Evolutionary conservation across 2,329 filamentous ascomycete genomes (phyloP).

Genomic region (Xenosphaeropsis pyriputrescens): DNA sequence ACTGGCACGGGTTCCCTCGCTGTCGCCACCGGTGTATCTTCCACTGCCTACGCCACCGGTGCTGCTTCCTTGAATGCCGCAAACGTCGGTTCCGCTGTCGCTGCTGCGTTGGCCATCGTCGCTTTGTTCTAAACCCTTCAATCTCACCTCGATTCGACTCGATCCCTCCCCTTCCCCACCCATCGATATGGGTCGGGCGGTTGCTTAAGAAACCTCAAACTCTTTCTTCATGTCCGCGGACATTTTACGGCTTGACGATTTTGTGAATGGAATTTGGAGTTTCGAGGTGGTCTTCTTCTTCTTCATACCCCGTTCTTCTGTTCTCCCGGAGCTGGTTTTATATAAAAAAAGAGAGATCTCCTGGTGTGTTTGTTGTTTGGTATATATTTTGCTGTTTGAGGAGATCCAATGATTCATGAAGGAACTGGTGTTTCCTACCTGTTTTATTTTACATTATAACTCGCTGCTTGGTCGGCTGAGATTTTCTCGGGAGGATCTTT

Average conservation of each 20-base stretch:
- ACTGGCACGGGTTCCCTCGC: conserved; percentile 7
- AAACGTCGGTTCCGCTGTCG: conserved; percentile 30
- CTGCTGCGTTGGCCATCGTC: conserved; percentile 32
- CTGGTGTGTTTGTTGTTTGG: conserved; percentile 1
- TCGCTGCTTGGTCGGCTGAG: too few relatives aligned
- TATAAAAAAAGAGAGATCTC: conserved; percentile 1
- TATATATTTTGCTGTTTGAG: too few relatives aligned
- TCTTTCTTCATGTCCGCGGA: too few relatives aligned
- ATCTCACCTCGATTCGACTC: background rate
- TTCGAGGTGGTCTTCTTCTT: background rate
- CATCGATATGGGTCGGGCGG: too few relatives aligned
- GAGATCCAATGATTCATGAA: too few relatives aligned
- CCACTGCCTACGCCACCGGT: conserved; percentile 22
- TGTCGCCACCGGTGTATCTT: conserved; percentile 15
- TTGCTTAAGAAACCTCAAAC: too few relatives aligned
- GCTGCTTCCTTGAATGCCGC: conserved; percentile 27
- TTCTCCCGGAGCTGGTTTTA: background rate
- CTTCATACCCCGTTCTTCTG: background rate
- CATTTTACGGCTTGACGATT: conserved; percentile 1
- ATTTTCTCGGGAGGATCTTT: too few relatives aligned
- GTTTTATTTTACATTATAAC: too few relatives aligned
- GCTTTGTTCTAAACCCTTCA: conserved; percentile 30
- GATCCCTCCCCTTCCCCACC: too few relatives aligned
- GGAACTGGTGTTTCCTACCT: too few relatives aligned
- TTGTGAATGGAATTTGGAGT: background rate